A percentile compares a stretch with the other conserved stretches of the same genome.
phyloP scores from a whole-genome alignment of 2,329 filamentous ascomycete genomes.

The Aspergillus ochraceoroseus region DNA sequence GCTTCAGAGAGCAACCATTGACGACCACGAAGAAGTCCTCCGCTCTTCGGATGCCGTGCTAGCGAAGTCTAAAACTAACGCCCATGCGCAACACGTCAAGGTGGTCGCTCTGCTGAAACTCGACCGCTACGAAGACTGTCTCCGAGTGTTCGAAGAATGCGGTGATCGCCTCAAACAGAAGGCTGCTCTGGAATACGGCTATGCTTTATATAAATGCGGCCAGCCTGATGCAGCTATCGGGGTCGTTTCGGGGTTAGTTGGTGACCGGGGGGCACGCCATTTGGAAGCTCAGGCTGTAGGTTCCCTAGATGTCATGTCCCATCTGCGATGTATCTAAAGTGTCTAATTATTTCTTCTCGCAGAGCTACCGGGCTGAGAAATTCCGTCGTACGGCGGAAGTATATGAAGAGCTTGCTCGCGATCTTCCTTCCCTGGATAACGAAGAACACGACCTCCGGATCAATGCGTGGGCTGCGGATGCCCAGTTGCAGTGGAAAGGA shows the following conservation, averaged over 20 bases:
- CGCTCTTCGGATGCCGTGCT: constrained; percentile 54
- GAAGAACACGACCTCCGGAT: constrained; percentile 59
- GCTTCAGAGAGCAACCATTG: constrained; percentile 54
- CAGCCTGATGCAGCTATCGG: constrained; percentile 52
- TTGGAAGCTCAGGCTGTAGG: constrained; percentile 58
- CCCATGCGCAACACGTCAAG: constrained; percentile 56
- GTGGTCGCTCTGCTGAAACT: constrained; percentile 58
- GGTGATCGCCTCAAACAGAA: constrained; percentile 52
- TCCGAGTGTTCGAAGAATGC: constrained; percentile 52
- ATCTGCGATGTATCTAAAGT: neutral
- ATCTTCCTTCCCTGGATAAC: constrained; percentile 39
- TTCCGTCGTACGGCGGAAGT: constrained; percentile 53
- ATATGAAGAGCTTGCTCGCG: constrained; percentile 49
- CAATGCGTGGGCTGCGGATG: constrained; percentile 57
- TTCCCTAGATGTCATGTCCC: neutral
- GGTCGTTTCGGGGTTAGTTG: constrained; percentile 42
- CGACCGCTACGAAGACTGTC: constrained; percentile 59
- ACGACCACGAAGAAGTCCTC: constrained; percentile 59
- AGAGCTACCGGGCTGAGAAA: constrained; percentile 56
- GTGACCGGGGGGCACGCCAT: constrained; percentile 52
- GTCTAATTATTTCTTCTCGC: constrained; percentile 2
- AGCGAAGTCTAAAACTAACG: constrained; percentile 54
- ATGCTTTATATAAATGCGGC: constrained; percentile 59
- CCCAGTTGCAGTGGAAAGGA: constrained; percentile 58
- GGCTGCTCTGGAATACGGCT: constrained; percentile 57